These are phyloP conservation scores for Phytophthora sp. DNA, from an alignment of 352 stramenopile genomes.

Conservation along the genomic window DNA sequence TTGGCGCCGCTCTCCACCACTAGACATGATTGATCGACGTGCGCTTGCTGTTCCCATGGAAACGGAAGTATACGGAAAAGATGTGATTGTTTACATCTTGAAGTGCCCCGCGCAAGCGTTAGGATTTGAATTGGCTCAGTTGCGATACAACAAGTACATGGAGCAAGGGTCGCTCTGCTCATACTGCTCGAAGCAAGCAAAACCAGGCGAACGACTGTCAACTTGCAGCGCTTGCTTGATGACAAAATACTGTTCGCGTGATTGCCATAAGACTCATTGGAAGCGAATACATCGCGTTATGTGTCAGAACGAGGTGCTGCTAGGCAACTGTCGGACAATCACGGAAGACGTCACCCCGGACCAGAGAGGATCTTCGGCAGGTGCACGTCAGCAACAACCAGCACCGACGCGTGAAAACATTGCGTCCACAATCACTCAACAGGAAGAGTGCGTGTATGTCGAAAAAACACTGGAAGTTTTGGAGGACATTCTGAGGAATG, in stretches of 20 bases:
- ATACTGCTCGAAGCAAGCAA: conserved; percentile 19
- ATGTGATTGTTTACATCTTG: conserved; percentile 34
- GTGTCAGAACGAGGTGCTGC: conserved; percentile 27
- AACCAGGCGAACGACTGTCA: conserved; percentile 14
- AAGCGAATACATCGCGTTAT: conserved; percentile 38
- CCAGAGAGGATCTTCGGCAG: background rate
- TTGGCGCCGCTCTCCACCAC: conserved; percentile 28
- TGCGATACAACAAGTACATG: conserved; percentile 33
- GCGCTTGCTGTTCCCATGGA: conserved; percentile 22
- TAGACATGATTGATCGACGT: conserved; percentile 33
- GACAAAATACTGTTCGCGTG: conserved; percentile 37
- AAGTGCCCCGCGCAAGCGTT: conserved; percentile 28
- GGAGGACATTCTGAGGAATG: conserved; percentile 20
- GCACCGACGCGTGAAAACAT: background rate
- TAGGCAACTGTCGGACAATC: conserved; percentile 24
- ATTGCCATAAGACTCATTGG: conserved; percentile 41
- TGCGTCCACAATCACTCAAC: background rate
- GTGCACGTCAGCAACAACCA: background rate
- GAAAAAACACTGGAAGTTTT: conserved; percentile 32
- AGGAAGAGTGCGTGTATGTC: conserved; percentile 14
- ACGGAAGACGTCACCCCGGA: conserved; percentile 34
- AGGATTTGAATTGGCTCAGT: conserved; percentile 27
- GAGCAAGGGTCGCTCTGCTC: conserved; percentile 25
- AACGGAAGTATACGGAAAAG: conserved; percentile 29
- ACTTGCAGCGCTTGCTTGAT: conserved; percentile 34